Percentiles rank a stretch among this genome's conserved stretches.
phyloP scores from a whole-genome alignment of 805 yeast species.

The Kazachstania psychrophila region DNA sequence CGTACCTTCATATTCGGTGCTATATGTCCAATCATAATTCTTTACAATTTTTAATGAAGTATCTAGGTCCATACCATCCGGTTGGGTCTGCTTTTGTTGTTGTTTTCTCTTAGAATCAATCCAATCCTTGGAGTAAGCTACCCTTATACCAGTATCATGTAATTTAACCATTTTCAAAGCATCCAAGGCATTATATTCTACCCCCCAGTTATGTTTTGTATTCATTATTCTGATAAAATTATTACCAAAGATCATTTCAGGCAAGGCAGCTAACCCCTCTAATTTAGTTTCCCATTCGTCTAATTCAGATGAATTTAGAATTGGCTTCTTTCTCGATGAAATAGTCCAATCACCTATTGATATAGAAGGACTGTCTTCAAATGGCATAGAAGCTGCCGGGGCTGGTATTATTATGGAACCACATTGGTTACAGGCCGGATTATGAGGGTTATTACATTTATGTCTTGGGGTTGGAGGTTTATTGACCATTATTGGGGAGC shows the following conservation, averaged over 20 bases:
- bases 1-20: constrained; percentile 68
- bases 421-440: constrained; percentile 51
- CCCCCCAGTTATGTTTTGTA: constrained; percentile 32
- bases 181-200: constrained; percentile 68
- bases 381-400: constrained; percentile 56
- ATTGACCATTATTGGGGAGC: background rate
- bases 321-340: constrained; percentile 64
- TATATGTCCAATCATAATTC: constrained; percentile 96
- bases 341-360: constrained; percentile 66
- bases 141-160: constrained; percentile 51
- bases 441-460: constrained; percentile 27
- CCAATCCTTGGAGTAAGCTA: constrained; percentile 87
- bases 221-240: constrained; percentile 51
- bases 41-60: constrained; percentile 54
- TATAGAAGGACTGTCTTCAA: constrained; percentile 60
- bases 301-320: constrained; percentile 62
- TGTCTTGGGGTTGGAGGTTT: constrained; percentile 11
- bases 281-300: constrained; percentile 51
- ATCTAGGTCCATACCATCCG: constrained; percentile 16
- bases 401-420: constrained; percentile 72
- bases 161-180: constrained; percentile 47
- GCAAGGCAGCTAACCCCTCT: constrained; percentile 64
- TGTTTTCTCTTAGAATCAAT: constrained; percentile 34
- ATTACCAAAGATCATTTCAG: constrained; percentile 96
- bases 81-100: constrained; percentile 19